Evolutionary conservation across 495 filamentous ascomycete genomes (phyloP).

Genomic region (Sordaria brevicollis): DNA sequence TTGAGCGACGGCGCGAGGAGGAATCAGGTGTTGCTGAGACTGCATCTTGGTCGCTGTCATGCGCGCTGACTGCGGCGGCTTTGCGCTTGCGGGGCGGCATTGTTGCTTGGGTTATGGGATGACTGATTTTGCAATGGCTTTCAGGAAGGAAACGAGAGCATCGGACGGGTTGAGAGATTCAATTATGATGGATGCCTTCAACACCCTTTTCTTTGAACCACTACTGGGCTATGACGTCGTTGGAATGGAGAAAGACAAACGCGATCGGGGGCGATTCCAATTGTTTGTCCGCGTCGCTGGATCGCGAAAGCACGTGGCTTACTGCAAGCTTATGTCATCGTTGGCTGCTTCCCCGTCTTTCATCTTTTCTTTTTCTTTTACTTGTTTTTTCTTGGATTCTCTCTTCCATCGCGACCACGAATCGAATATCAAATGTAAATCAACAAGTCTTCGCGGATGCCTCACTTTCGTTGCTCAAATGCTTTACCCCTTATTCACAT

Average conservation of each 20-base stretch:
- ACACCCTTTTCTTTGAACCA: not conserved
- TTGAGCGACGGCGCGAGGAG: not conserved
- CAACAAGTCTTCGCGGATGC: not conserved
- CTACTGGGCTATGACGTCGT: not conserved
- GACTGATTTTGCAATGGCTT: not conserved
- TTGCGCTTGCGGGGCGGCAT: constrained; percentile 14
- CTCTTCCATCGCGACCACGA: not conserved
- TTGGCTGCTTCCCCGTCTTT: not conserved
- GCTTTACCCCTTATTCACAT: too few species aligned
- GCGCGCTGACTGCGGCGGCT: constrained; percentile 3
- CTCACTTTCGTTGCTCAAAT: not conserved
- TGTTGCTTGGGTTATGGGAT: not conserved
- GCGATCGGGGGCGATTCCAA: not conserved
- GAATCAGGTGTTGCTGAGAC: not conserved
- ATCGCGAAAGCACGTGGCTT: constrained; percentile 9
- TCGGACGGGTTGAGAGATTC: not conserved
- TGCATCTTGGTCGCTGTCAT: not conserved
- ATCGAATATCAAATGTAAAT: not conserved
- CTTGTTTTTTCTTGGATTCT: too few species aligned
- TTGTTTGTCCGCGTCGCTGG: not conserved
- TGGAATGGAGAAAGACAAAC: not conserved
- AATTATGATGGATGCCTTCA: not conserved
- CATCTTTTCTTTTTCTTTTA: not conserved
- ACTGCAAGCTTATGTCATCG: constrained; percentile 1
- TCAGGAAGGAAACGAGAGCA: not conserved